A percentile compares a stretch with the other conserved stretches of the same genome.
Conservation (phyloP, 1,139 yeast genomes). For the Suhomyces panamericanus region DNA sequence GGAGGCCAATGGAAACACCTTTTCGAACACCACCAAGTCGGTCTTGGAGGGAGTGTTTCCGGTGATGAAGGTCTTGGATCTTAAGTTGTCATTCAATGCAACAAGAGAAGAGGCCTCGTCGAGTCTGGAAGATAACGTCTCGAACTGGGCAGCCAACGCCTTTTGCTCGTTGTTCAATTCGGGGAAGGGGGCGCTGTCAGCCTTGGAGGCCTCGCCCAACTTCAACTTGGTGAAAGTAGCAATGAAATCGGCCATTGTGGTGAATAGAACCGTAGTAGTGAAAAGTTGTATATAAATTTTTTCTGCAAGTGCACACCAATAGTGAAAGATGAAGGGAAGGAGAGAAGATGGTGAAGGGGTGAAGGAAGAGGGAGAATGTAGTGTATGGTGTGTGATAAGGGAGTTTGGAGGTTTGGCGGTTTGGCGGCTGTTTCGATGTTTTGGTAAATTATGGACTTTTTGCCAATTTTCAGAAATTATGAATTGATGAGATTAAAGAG, state of each 20-base stretch:
- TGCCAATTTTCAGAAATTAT: too few species aligned
- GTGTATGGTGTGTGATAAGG: too few species aligned
- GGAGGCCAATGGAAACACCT: slow-evolving; percentile 59
- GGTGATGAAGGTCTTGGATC: slow-evolving; percentile 65
- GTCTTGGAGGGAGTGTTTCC: slow-evolving; percentile 64
- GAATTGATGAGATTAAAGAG: too few species aligned
- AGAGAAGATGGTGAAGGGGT: slow-evolving; percentile 1
- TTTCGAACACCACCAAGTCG: slow-evolving; percentile 69
- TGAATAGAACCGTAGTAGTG: background rate
- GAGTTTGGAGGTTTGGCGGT: too few species aligned
- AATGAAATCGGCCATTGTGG: slow-evolving; percentile 44
- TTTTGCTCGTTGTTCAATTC: slow-evolving; percentile 49
- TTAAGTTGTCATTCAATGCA: slow-evolving; percentile 68
- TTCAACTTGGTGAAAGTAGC: slow-evolving; percentile 42
- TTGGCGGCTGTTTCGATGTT: too few species aligned
- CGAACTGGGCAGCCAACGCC: slow-evolving; percentile 84
- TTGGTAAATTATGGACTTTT: too few species aligned
- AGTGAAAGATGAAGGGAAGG: too few species aligned
- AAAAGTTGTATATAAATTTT: slow-evolving; percentile 5
- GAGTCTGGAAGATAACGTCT: slow-evolving; percentile 63
- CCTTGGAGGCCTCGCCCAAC: slow-evolving; percentile 33
- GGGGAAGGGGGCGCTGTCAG: slow-evolving; percentile 33
- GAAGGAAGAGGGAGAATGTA: background rate
- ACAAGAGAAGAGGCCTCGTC: slow-evolving; percentile 54
- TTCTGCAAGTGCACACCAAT: slow-evolving; percentile 7